Evolutionary conservation across 345 rosid genomes (phyloP).

Genomic region (Raphanus sativus): DNA sequence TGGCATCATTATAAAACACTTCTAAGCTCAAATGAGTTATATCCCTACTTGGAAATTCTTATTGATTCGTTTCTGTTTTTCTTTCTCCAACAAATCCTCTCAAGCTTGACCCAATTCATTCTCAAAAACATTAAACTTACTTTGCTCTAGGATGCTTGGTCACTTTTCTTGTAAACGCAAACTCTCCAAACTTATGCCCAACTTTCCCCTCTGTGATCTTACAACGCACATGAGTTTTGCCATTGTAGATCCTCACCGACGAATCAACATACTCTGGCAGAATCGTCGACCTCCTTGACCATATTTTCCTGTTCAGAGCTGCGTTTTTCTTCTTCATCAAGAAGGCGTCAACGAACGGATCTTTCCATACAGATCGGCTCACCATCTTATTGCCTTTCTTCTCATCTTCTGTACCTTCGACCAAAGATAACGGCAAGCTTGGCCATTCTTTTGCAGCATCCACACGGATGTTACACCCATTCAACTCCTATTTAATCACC

Average conservation of each 20-base stretch:
- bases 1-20: not conserved
- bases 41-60: not conserved
- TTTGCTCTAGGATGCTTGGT: slow-evolving; percentile 34
- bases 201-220: slow-evolving; percentile 53
- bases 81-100: slow-evolving; percentile 1
- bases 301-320: slow-evolving; percentile 46
- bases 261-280: slow-evolving; percentile 49
- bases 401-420: slow-evolving; percentile 25
- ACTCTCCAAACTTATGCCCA: slow-evolving; percentile 56
- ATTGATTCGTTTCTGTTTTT: slow-evolving; percentile 4
- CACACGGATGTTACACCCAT: slow-evolving; percentile 61
- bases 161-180: slow-evolving; percentile 45
- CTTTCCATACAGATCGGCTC: slow-evolving; percentile 51
- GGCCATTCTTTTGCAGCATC: slow-evolving; percentile 51
- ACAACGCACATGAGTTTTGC: slow-evolving; percentile 45
- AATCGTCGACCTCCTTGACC: slow-evolving; percentile 52
- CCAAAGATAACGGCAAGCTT: slow-evolving; percentile 34
- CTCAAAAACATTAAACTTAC: slow-evolving; percentile 8
- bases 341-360: slow-evolving; percentile 52
- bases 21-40: slow-evolving; percentile 8
- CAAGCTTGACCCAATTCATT: not conserved
- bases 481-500: slow-evolving; percentile 48
- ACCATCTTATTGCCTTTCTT: slow-evolving; percentile 22
- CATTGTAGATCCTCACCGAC: slow-evolving; percentile 49
- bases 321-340: slow-evolving; percentile 41